phyloP scores from a whole-genome alignment of 2,329 filamentous ascomycete species.

The Cladosporium velox region DNA sequence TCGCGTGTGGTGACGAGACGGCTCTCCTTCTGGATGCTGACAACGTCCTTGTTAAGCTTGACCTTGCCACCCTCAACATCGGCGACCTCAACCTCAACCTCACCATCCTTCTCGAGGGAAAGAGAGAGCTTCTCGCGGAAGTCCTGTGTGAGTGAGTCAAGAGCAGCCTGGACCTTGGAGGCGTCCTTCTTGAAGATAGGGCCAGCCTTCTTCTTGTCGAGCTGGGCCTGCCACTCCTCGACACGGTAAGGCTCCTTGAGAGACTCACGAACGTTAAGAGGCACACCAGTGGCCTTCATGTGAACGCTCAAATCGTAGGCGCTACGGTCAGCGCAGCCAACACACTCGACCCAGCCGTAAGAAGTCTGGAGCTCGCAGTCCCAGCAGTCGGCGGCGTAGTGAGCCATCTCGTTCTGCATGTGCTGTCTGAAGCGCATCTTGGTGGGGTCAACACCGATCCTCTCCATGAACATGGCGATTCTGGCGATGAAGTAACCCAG shows the following conservation, averaged over 20 bases:
- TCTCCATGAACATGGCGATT: constrained; percentile 86
- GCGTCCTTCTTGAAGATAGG: constrained; percentile 94
- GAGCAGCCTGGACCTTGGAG: constrained; percentile 77
- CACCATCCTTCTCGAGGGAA: constrained; percentile 71
- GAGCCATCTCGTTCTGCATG: constrained; percentile 87
- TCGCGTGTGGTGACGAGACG: constrained; percentile 81
- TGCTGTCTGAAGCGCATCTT: constrained; percentile 98
- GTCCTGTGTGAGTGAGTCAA: constrained; percentile 75
- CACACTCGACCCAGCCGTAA: constrained; percentile 97
- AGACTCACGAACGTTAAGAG: constrained; percentile 80
- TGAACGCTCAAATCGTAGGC: constrained; percentile 94
- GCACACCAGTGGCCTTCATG: constrained; percentile 85
- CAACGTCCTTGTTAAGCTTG: constrained; percentile 74
- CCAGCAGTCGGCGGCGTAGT: constrained; percentile 98
- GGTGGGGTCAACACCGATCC: constrained; percentile 79
- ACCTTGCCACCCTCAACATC: constrained; percentile 70
- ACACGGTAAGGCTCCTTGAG: constrained; percentile 75
- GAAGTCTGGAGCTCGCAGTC: constrained; percentile 90
- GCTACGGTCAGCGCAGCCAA: constrained; percentile 92
- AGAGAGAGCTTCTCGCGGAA: constrained; percentile 77
- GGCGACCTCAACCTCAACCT: constrained; percentile 74
- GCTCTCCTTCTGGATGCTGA: constrained; percentile 82
- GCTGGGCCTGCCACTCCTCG: constrained; percentile 83
- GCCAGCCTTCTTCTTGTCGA: constrained; percentile 95
- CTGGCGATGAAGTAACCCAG: constrained; percentile 95